Evolutionary conservation across 805 yeast species (phyloP), one percentile per base, ranked within the genome.

Genomic region (Candida adriatica): DNA sequence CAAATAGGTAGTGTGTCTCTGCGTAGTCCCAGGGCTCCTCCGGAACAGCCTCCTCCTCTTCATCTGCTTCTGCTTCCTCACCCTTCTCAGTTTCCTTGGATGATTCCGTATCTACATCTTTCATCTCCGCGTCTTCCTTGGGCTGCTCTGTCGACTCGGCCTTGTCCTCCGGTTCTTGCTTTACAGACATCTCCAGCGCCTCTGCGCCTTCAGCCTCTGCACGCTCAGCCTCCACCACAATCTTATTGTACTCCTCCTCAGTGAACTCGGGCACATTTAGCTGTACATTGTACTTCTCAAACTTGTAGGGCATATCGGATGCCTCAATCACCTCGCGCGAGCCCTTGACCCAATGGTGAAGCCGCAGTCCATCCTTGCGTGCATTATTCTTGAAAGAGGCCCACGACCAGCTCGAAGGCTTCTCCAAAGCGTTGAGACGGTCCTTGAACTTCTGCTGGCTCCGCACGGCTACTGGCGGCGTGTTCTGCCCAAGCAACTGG

Each of bases 281-380:
- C 20, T 65, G 65, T 3, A 75, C 75, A 53, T 84, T 79, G 56
- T 73, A 87, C 53, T 82, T 82, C 21, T 80, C 83, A 59, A 81
- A 92, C 27, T 70, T 60, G 48, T 83, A 82, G 3, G 78, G 74
- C 11, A 53, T 60, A 28, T 57, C 60, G 7, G 42, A 25, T 2
- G 41, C 39, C 17, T 39, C 44, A 8, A 44, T 30, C 9, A 43
- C 35, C 33, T 51, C 57, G n/a, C 49, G 51, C 2, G 79, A 61
- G 0, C 92, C 95, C 38, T 83, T 76, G 2, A 78, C 88, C 97
- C 98, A 92, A 57, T 92, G 97, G 35, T 64, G 62, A 24, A 90
- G 64, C 25, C 59, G 62, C 16, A 78, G 53, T 1, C 55, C 74
- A 28, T 73, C 78, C 4, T 44, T 48, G 34, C 81, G 61, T 0